Conservation (phyloP, 768 basidiomycete species). For the Fomitopsis serialis region DNA sequence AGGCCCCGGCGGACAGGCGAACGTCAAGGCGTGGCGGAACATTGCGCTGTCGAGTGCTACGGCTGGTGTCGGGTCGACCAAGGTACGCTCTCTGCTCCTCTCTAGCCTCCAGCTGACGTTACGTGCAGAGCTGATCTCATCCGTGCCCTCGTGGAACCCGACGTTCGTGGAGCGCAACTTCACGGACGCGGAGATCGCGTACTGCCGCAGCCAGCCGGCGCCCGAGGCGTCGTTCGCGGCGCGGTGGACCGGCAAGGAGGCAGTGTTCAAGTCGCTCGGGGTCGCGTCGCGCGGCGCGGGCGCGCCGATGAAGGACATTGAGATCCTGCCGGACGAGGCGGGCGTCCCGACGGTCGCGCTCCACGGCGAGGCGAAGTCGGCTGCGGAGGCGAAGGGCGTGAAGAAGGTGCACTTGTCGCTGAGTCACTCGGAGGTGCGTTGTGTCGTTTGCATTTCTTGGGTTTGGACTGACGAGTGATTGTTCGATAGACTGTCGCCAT, state of each 20-base stretch:
- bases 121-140: slow-evolving; percentile 75
- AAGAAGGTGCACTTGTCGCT: slow-evolving; percentile 75
- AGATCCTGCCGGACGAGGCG: slow-evolving; percentile 76
- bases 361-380: slow-evolving; percentile 72
- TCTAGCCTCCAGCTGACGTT: slow-evolving; percentile 7
- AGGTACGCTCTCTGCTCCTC: slow-evolving; percentile 41
- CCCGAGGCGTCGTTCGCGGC: slow-evolving; percentile 90
- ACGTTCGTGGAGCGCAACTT: slow-evolving; percentile 92
- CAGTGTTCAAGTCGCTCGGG: slow-evolving; percentile 92
- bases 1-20: slow-evolving; percentile 52
- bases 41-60: slow-evolving; percentile 41
- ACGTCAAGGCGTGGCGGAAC: slow-evolving; percentile 63
- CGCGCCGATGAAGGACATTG: slow-evolving; percentile 96
- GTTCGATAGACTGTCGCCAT: slow-evolving; percentile 67
- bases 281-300: slow-evolving; percentile 88
- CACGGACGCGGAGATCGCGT: slow-evolving; percentile 79
- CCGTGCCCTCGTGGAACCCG: slow-evolving; percentile 84
- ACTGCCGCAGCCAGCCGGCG: slow-evolving; percentile 85
- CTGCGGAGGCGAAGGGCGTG: slow-evolving; percentile 71
- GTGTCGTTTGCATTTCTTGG: not conserved
- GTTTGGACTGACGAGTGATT: not conserved
- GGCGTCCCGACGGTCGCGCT: slow-evolving; percentile 77
- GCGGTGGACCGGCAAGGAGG: slow-evolving; percentile 97
- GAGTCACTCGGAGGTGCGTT: slow-evolving; percentile 86
- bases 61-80: slow-evolving; percentile 88